These are phyloP conservation scores for Madurella fahalii DNA, from an alignment of 2,329 filamentous ascomycete genomes.

Conservation along the genomic window DNA sequence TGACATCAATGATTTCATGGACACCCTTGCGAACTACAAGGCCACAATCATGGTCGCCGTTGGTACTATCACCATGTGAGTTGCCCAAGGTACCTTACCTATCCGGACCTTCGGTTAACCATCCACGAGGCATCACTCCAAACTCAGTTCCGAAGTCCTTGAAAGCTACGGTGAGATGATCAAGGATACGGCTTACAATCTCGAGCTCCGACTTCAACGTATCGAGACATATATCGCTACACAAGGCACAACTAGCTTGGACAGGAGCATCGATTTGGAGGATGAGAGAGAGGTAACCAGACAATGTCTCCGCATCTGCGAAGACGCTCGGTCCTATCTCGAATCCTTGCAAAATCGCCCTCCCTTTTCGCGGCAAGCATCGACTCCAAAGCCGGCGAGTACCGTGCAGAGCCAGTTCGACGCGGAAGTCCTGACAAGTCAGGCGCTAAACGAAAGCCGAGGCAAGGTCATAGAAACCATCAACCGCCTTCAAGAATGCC, in stretches of 20 bases:
- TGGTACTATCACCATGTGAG: background rate
- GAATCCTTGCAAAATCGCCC: background rate
- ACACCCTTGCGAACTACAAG: constrained; percentile 1
- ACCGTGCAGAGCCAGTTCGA: background rate
- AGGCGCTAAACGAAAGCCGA: background rate
- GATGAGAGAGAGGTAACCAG: background rate
- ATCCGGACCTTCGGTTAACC: no score
- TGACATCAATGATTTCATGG: constrained; percentile 2
- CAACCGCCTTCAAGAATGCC: background rate
- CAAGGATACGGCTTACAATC: background rate
- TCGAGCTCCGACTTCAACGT: background rate
- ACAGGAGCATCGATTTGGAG: background rate
- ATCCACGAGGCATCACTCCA: no score
- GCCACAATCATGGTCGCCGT: constrained; percentile 1
- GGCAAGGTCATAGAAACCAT: background rate
- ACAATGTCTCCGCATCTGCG: background rate
- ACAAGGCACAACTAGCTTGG: background rate
- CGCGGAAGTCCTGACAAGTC: background rate
- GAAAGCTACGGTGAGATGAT: constrained; percentile 7
- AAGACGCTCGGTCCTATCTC: background rate
- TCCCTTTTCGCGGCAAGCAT: background rate
- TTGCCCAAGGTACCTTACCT: no score
- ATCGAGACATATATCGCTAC: background rate
- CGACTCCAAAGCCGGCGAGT: background rate
- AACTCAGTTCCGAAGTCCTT: background rate